Conservation (phyloP, 352 stramenopile genomes). For the Phytophthora pini region DNA sequence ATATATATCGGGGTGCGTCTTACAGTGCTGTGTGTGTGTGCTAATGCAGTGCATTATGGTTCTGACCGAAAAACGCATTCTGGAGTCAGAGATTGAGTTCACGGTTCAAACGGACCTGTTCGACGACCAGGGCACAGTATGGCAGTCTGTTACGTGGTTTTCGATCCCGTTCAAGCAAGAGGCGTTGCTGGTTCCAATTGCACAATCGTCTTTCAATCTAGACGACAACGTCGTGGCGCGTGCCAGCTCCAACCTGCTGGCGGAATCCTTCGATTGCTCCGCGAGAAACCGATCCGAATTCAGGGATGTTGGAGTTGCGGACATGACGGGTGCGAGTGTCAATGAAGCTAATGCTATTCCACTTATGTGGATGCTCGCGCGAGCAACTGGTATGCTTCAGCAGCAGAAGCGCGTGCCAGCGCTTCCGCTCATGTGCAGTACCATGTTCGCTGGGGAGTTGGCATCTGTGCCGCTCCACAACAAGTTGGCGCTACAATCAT, state of each 20-base stretch:
- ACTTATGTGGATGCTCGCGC: conserved; percentile 68
- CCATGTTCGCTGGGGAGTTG: conserved; percentile 48
- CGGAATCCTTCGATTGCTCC: conserved; percentile 49
- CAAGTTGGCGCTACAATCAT: conserved; percentile 41
- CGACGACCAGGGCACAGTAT: conserved; percentile 73
- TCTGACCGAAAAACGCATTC: conserved; percentile 74
- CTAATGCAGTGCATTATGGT: conserved; percentile 76
- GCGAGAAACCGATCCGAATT: conserved; percentile 61
- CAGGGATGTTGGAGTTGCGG: conserved; percentile 57
- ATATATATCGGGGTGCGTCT: background rate
- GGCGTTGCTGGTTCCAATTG: conserved; percentile 60
- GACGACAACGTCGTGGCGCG: conserved; percentile 40
- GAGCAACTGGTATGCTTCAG: conserved; percentile 48
- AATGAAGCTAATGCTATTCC: conserved; percentile 37
- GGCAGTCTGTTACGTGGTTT: conserved; percentile 76
- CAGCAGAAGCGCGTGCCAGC: conserved; percentile 53
- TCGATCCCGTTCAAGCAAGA: conserved; percentile 71
- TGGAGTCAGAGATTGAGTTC: conserved; percentile 77
- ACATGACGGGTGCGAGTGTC: conserved; percentile 35
- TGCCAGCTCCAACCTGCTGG: conserved; percentile 22
- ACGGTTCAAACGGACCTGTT: conserved; percentile 78
- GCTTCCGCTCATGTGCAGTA: conserved; percentile 66
- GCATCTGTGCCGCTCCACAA: conserved; percentile 37
- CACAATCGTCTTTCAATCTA: conserved; percentile 42
- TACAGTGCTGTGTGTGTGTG: background rate